A percentile compares a stretch with the other conserved stretches of the same genome.
Conservation (phyloP, 2,329 filamentous ascomycete species). For the Cercospora canescens region DNA sequence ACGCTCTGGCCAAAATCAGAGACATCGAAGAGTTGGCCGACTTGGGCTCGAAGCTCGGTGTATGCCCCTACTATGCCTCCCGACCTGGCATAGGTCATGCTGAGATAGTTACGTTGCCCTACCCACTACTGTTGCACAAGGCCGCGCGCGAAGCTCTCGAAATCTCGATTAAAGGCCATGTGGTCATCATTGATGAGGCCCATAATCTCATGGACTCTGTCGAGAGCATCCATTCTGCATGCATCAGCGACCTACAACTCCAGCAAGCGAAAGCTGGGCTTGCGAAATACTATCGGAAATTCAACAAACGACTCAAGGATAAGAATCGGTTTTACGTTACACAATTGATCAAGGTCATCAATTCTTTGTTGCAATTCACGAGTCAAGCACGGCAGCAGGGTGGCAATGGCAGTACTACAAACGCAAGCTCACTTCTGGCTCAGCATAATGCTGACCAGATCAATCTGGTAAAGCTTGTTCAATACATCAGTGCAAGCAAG, state of each 20-base stretch:
- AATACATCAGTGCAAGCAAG: constrained; percentile 89
- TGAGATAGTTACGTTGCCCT: constrained; percentile 84
- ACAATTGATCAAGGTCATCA: constrained; percentile 79
- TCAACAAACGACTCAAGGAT: constrained; percentile 84
- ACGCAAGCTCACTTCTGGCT: constrained; percentile 70
- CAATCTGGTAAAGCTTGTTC: constrained; percentile 84
- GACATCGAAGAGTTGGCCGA: constrained; percentile 89
- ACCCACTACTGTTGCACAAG: constrained; percentile 84
- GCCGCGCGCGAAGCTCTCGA: constrained; percentile 84
- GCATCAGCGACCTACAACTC: constrained; percentile 72
- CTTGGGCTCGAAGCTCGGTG: constrained; percentile 73
- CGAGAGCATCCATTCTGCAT: constrained; percentile 78
- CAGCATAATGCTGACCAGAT: constrained; percentile 92
- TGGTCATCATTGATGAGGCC: constrained; percentile 96
- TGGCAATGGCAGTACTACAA: constrained; percentile 64
- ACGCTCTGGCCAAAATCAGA: constrained; percentile 76
- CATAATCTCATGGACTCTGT: constrained; percentile 98
- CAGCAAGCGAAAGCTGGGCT: constrained; percentile 73
- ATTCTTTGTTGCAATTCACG: constrained; percentile 58
- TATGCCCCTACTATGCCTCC: constrained; percentile 97
- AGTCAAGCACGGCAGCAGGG: constrained; percentile 19
- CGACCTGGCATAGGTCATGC: constrained; percentile 75
- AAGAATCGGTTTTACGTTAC: constrained; percentile 90
- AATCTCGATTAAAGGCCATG: constrained; percentile 79
- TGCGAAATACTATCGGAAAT: constrained; percentile 79